Conservation (phyloP, 177 flowering plant species). For the Vitis hybrid region DNA sequence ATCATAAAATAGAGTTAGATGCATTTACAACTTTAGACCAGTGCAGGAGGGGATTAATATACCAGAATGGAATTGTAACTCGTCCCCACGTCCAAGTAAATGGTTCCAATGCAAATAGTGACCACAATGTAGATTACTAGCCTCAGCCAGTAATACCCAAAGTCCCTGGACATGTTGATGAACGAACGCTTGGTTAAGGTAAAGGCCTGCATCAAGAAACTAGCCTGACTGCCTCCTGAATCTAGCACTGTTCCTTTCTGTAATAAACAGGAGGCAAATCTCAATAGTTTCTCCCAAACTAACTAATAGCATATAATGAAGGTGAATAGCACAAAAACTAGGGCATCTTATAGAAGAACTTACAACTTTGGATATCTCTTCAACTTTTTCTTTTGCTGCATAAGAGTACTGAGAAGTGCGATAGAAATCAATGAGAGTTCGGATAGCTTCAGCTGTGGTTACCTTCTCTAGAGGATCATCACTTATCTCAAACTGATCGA, state of each 20-base stretch:
- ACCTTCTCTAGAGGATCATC: slow-evolving; percentile 87
- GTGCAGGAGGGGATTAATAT: slow-evolving; percentile 6
- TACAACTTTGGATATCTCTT: slow-evolving; percentile 79
- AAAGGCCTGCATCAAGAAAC: slow-evolving; percentile 83
- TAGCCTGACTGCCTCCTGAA: slow-evolving; percentile 93
- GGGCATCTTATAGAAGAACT: slow-evolving; percentile 19
- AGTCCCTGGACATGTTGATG: slow-evolving; percentile 93
- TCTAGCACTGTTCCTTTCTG: slow-evolving; percentile 97
- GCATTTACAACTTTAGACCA: no score
- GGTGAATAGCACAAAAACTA: no score
- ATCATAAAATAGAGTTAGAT: no score
- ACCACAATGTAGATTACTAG: slow-evolving; percentile 81
- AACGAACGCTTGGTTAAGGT: slow-evolving; percentile 83
- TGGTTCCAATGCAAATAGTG: slow-evolving; percentile 87
- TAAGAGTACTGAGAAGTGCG: slow-evolving; percentile 55
- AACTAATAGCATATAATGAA: no score
- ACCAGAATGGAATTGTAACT: slow-evolving; percentile 83
- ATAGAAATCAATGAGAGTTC: slow-evolving; percentile 56
- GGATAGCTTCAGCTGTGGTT: slow-evolving; percentile 81
- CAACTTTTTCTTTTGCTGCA: slow-evolving; percentile 59
- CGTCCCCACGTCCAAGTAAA: slow-evolving; percentile 80
- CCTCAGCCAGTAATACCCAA: slow-evolving; percentile 97
- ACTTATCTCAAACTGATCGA: slow-evolving; percentile 55
- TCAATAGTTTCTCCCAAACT: background rate
- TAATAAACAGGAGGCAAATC: slow-evolving; percentile 6